A percentile compares a stretch with the other conserved stretches of the same genome.
These are phyloP conservation scores for Cyphellophora attinorum DNA, from an alignment of 2,329 filamentous ascomycete species.

Conservation along the genomic window DNA sequence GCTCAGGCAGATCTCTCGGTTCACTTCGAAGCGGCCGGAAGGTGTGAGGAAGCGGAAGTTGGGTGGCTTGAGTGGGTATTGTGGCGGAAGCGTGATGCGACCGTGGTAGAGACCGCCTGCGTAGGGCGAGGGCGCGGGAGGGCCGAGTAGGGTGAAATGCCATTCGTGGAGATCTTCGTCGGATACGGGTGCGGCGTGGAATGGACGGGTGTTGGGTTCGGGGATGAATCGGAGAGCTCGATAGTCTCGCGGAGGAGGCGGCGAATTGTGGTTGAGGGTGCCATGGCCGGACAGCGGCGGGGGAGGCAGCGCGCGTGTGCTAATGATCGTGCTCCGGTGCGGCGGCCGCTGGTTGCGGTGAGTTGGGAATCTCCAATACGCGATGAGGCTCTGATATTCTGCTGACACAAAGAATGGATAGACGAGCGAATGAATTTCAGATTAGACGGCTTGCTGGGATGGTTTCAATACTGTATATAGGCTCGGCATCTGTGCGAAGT, in stretches of 20 bases:
- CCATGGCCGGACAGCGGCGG: too few relatives aligned
- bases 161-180: slow-evolving; percentile 93
- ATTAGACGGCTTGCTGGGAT: too few relatives aligned
- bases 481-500: too few relatives aligned
- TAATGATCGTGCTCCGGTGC: too few relatives aligned
- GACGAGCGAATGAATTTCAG: too few relatives aligned
- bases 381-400: too few relatives aligned
- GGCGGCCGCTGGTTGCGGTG: too few relatives aligned
- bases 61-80: slow-evolving; percentile 85
- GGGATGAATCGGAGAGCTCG: slow-evolving; percentile 65
- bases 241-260: slow-evolving; percentile 68
- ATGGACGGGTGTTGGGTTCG: slow-evolving; percentile 73
- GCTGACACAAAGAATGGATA: too few relatives aligned
- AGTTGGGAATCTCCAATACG: too few relatives aligned
- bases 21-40: slow-evolving; percentile 86
- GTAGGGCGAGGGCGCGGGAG: slow-evolving; percentile 68
- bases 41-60: slow-evolving; percentile 94
- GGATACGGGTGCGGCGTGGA: slow-evolving; percentile 66
- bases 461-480: too few relatives aligned
- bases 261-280: slow-evolving; percentile 25
- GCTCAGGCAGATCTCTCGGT: slow-evolving; percentile 90
- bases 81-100: slow-evolving; percentile 78
- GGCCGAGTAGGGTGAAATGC: slow-evolving; percentile 95
- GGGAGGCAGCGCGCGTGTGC: too few relatives aligned
- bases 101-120: slow-evolving; percentile 84